These are phyloP conservation scores for Colletotrichum scovillei DNA, from an alignment of 2,329 filamentous ascomycete species.

Conservation along the genomic window DNA sequence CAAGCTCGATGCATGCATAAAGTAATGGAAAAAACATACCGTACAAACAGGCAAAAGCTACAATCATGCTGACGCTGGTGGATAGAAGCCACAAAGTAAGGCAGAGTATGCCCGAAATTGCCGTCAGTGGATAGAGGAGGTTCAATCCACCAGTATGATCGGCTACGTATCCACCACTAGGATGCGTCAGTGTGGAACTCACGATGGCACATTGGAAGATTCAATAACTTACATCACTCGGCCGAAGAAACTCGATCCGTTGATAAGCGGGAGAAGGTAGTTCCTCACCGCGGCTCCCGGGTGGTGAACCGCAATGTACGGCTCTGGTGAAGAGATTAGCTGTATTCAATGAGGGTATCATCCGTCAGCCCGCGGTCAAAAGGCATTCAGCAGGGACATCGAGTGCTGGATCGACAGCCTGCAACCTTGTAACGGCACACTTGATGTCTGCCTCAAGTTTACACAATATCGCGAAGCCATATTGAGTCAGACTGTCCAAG, in stretches of 20 bases:
- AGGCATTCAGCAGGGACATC: neutral
- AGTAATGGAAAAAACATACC: neutral
- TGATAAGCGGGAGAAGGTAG: conserved; percentile 56
- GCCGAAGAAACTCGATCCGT: conserved; percentile 57
- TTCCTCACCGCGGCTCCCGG: conserved; percentile 43
- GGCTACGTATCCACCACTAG: conserved; percentile 14
- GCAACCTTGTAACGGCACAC: neutral
- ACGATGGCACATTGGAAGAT: neutral
- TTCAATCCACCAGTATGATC: conserved; percentile 24
- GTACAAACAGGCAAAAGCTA: conserved; percentile 20
- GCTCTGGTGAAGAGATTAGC: conserved; percentile 40
- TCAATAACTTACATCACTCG: conserved; percentile 46
- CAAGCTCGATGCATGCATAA: neutral
- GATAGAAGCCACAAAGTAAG: conserved; percentile 16
- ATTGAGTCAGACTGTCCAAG: too few relatives aligned
- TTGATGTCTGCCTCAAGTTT: neutral
- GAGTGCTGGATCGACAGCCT: too few relatives aligned
- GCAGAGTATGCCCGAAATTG: conserved; percentile 14
- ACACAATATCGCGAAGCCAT: neutral
- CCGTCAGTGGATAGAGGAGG: conserved; percentile 20
- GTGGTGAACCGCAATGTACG: conserved; percentile 54
- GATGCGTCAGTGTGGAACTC: neutral
- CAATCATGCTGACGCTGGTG: conserved; percentile 6
- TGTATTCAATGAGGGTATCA: neutral
- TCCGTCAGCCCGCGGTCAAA: too few relatives aligned